Evolutionary conservation across 2,329 filamentous ascomycete species (phyloP).

Genomic region (Xylariales sp.): DNA sequence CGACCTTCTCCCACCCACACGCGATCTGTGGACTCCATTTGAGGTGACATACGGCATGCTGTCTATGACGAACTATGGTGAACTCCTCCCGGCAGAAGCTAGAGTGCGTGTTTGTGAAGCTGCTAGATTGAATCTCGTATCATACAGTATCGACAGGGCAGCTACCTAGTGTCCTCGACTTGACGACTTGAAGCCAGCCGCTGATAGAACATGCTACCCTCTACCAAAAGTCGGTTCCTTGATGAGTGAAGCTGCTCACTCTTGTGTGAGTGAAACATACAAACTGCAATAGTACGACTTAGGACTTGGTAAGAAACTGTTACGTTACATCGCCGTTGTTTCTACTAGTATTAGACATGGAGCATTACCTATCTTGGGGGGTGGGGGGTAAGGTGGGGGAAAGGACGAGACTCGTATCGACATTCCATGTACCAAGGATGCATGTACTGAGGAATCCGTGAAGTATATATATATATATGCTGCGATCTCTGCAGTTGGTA

Average conservation of each 20-base stretch:
- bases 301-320: conserved; percentile 4
- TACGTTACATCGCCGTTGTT: conserved; percentile 29
- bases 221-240: not conserved
- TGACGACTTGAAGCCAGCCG: not conserved
- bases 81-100: not conserved
- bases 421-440: not conserved
- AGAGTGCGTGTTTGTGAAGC: conserved; percentile 9
- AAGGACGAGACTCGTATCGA: not conserved
- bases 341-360: not conserved
- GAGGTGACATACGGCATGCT: not conserved
- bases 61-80: conserved; percentile 4
- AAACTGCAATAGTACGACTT: not conserved
- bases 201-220: not conserved
- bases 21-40: not conserved
- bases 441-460: not conserved
- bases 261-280: not conserved
- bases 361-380: conserved; percentile 4
- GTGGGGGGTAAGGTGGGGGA: conserved; percentile 31
- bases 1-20: not conserved
- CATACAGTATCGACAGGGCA: not conserved
- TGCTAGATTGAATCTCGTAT: not conserved
- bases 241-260: not conserved
- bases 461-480: conserved; percentile 9
- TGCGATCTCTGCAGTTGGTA: not conserved
- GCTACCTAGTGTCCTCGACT: not conserved